These are phyloP conservation scores for Curvularia hawaiiensis DNA, from an alignment of 2,329 filamentous ascomycete species.

Conservation along the genomic window DNA sequence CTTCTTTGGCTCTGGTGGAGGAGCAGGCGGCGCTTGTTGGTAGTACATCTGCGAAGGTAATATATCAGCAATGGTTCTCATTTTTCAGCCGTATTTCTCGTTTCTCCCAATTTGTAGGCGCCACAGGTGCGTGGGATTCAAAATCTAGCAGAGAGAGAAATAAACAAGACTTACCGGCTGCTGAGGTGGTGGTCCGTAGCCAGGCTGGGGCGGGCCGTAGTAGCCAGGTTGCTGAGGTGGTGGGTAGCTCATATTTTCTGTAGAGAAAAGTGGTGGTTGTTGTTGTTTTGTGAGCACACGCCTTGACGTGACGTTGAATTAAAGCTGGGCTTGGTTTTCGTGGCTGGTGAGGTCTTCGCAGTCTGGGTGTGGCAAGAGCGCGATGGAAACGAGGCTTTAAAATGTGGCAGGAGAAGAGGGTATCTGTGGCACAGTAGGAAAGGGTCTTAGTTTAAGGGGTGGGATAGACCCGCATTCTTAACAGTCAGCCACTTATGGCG, in stretches of 20 bases:
- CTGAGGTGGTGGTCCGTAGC: conserved; percentile 38
- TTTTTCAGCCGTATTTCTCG: not conserved
- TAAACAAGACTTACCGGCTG: conserved; percentile 31
- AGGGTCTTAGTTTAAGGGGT: not conserved
- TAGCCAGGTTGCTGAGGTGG: conserved; percentile 28
- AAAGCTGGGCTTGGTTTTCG: not conserved
- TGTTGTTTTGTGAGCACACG: not conserved
- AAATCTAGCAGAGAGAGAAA: not conserved
- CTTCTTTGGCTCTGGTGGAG: conserved; percentile 36
- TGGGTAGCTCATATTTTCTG: conserved; percentile 22
- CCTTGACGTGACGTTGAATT: conserved; percentile 15
- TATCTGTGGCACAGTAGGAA: conserved; percentile 13
- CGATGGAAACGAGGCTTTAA: conserved; percentile 6
- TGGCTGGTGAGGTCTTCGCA: not conserved
- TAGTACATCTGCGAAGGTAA: conserved; percentile 39
- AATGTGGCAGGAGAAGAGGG: conserved; percentile 14
- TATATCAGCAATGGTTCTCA: not conserved
- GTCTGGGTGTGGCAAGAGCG: conserved; percentile 12
- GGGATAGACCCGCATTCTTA: conserved; percentile 3
- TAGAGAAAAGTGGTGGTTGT: not conserved
- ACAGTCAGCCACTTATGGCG: not conserved
- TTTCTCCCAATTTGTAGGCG: not conserved
- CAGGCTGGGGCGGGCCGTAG: conserved; percentile 29
- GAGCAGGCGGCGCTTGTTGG: conserved; percentile 29
- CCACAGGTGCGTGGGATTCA: not conserved